Evolutionary conservation across 805 yeast species (phyloP).

Genomic region (Cyberlindnera mississippiensis): DNA sequence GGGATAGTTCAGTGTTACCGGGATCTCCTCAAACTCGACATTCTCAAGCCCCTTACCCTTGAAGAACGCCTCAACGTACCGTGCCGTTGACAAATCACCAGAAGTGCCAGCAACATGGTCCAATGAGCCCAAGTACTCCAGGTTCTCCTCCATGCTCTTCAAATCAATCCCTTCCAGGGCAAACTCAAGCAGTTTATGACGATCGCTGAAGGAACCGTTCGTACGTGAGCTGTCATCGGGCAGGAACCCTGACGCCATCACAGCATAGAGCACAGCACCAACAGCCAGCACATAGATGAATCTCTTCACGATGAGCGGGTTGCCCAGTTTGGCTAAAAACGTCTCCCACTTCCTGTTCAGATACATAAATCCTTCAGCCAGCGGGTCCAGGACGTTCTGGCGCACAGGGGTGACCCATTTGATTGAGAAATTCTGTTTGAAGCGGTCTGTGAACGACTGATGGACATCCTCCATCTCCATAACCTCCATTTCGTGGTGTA

Average conservation of each 20-base stretch:
- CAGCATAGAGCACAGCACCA: conserved; percentile 51
- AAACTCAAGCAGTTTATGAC: conserved; percentile 44
- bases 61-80: conserved; percentile 59
- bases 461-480: conserved; percentile 29
- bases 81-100: conserved; percentile 73
- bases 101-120: conserved; percentile 83
- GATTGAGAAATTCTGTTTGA: conserved; percentile 3
- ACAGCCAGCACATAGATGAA: conserved; percentile 66
- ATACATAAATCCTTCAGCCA: conserved; percentile 35
- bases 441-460: conserved; percentile 18
- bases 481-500: conserved; percentile 34
- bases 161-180: conserved; percentile 50
- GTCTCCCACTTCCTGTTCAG: conserved; percentile 47
- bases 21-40: conserved; percentile 47
- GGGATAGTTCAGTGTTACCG: conserved; percentile 67
- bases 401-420: conserved; percentile 12
- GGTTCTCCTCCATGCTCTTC: conserved; percentile 29
- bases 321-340: conserved; percentile 64
- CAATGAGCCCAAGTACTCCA: conserved; percentile 36
- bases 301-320: conserved; percentile 79
- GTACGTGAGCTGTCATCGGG: conserved; percentile 38
- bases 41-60: conserved; percentile 50
- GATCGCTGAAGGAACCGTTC: conserved; percentile 63
- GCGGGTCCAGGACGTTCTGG: conserved; percentile 41
- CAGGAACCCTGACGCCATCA: conserved; percentile 54